A percentile compares a stretch with the other conserved stretches of the same genome.
Conservation (phyloP, 148 eudicot species). For the Diospyros lotus region DNA sequence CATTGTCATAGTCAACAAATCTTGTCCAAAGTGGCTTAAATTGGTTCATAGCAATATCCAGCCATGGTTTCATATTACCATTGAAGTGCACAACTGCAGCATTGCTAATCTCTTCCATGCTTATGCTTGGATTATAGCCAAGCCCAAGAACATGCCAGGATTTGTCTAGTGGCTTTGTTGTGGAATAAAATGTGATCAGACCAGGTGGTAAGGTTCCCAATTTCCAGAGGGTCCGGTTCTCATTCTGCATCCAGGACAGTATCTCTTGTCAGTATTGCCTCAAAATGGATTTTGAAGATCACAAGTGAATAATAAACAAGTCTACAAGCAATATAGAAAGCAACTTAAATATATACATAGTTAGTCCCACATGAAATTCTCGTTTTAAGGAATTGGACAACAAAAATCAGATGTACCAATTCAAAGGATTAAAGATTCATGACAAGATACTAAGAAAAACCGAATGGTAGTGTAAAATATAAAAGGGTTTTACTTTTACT, state of each 20-base stretch:
- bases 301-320: neutral
- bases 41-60: conserved; percentile 81
- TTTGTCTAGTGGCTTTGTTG: conserved; percentile 90
- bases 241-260: conserved; percentile 53
- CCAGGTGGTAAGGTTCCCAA: conserved; percentile 92
- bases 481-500: neutral
- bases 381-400: conserved; percentile 4
- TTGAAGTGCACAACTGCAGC: conserved; percentile 95
- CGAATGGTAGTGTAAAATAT: neutral
- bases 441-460: neutral
- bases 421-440: neutral
- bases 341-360: neutral
- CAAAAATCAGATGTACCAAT: neutral
- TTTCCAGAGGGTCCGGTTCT: conserved; percentile 88
- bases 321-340: too few species aligned
- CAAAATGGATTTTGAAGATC: neutral
- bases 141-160: conserved; percentile 97
- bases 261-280: conserved; percentile 5
- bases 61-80: conserved; percentile 96
- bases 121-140: conserved; percentile 88
- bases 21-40: conserved; percentile 77
- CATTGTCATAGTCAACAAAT: conserved; percentile 82
- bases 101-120: conserved; percentile 72
- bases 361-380: neutral
- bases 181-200: conserved; percentile 79